Base-by-base conservation (phyloP, 2,329 filamentous ascomycete species). In the Colletotrichum higginsianum region DNA sequence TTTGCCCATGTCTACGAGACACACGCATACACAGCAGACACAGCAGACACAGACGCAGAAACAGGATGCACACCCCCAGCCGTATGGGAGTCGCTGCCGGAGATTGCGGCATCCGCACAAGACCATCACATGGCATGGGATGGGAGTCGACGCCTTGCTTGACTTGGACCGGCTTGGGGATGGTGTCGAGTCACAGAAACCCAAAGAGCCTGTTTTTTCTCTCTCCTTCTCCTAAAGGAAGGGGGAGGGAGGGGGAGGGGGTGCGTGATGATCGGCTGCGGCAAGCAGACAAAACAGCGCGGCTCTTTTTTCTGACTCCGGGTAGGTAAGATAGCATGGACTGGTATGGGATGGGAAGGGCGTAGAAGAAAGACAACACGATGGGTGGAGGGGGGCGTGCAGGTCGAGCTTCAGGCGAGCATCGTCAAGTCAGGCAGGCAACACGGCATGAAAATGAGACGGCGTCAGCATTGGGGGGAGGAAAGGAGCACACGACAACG, bases 51-150 rank as follows among this genome's bases (percentile, higher is more conserved):
- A 56, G 53, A 23, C 18, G 5, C 35, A 13, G 53, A 21, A 11
- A 9, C n/a, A 8, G 12, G 12, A 40, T 40, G 18, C 53, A 56
- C 53, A 56, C 53, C 30, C 52, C 44, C 55, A 56, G 21, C 65
- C 23, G 49, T 46, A 66, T n/a, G 55, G 47, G 42, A 16, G 26
- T 57, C 46, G 53, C 35, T 46, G 23, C 53, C 61, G 70, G 70
- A 72, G 7, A 71, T 61, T 72, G 49, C 61, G 66, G 66, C 66
- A 64, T 61, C 66, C 49, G 66, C 70, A 72, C 38, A 71, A 50
- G 40, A 5, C 58, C 21, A 72, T 62, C 58, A 71, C 67, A 71
- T 66, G 67, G 58, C 65, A 71, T 55, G 68, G 47, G 46, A 58
- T 68, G 68, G 50, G 58, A 50, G 30, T 50, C 44, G 58, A 63